phyloP scores from a whole-genome alignment of 2,329 filamentous ascomycete genomes.

The Lachnellula suecica region DNA sequence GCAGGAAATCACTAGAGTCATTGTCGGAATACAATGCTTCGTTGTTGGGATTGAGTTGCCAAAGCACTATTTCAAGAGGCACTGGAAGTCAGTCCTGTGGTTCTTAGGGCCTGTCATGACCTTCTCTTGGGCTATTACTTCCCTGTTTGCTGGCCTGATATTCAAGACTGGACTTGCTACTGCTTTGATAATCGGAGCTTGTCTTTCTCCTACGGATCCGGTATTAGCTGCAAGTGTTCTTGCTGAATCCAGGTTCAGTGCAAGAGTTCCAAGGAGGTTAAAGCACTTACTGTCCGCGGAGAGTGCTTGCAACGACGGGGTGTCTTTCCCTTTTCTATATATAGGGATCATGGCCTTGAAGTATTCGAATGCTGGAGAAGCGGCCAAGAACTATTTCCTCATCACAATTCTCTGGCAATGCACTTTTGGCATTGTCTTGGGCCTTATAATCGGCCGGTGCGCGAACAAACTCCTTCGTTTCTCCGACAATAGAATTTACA shows the following conservation, averaged over 20 bases:
- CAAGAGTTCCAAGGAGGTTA: constrained; percentile 48
- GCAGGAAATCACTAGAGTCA: constrained; percentile 69
- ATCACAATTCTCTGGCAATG: constrained; percentile 57
- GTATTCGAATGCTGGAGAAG: constrained; percentile 35
- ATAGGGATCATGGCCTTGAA: constrained; percentile 47
- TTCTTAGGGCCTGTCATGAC: constrained; percentile 29
- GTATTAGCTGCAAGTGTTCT: constrained; percentile 54
- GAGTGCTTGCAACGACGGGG: constrained; percentile 54
- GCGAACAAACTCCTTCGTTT: constrained; percentile 50
- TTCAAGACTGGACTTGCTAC: constrained; percentile 45
- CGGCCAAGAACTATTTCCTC: constrained; percentile 51
- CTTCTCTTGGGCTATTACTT: constrained; percentile 40
- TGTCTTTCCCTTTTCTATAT: constrained; percentile 56
- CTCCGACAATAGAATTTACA: constrained; percentile 42
- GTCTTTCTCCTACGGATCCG: constrained; percentile 56
- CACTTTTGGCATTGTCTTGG: constrained; percentile 44
- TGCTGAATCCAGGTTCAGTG: constrained; percentile 51
- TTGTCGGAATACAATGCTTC: constrained; percentile 72
- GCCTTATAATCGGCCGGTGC: constrained; percentile 44
- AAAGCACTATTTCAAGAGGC: constrained; percentile 34
- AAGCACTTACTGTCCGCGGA: constrained; percentile 52
- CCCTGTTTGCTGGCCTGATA: constrained; percentile 44
- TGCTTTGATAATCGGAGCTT: constrained; percentile 51
- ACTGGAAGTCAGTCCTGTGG: constrained; percentile 28
- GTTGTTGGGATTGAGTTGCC: constrained; percentile 72